These are phyloP conservation scores for Fusarium phyllophilum DNA, from an alignment of 2,329 filamentous ascomycete species.

Conservation along the genomic window DNA sequence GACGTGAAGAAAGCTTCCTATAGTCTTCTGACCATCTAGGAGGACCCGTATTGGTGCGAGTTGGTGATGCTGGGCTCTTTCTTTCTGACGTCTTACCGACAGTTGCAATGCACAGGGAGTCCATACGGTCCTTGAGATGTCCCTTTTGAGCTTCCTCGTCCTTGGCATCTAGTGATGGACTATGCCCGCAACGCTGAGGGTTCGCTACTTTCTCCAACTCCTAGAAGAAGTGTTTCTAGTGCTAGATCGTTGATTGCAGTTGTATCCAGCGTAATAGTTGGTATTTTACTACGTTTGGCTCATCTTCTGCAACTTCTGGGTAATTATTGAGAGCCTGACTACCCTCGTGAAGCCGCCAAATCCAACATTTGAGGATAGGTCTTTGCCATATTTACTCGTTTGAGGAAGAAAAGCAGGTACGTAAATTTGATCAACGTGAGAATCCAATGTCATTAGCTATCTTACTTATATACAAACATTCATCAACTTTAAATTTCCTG, in stretches of 20 bases:
- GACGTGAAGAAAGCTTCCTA: not conserved
- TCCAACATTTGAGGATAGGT: not conserved
- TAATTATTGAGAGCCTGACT: not conserved
- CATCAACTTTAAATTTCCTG: too few species aligned
- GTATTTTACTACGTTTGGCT: not conserved
- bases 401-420: not conserved
- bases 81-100: not conserved
- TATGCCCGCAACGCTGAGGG: not conserved
- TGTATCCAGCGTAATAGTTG: not conserved
- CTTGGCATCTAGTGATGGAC: not conserved
- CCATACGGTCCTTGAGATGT: not conserved
- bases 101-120: not conserved
- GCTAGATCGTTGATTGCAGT: not conserved
- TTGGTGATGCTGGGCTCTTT: not conserved
- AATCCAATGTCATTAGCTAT: not conserved
- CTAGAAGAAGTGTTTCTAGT: not conserved
- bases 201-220: not conserved
- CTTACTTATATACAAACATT: not conserved
- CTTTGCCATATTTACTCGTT: not conserved
- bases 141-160: not conserved
- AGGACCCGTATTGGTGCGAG: not conserved
- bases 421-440: accelerated
- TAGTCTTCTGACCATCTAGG: not conserved
- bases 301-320: not conserved
- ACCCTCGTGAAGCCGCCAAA: not conserved